Evolutionary conservation across 2,329 filamentous ascomycete species (phyloP), one percentile per base, ranked within the genome.

Genomic region (Harringtonia lauricola): DNA sequence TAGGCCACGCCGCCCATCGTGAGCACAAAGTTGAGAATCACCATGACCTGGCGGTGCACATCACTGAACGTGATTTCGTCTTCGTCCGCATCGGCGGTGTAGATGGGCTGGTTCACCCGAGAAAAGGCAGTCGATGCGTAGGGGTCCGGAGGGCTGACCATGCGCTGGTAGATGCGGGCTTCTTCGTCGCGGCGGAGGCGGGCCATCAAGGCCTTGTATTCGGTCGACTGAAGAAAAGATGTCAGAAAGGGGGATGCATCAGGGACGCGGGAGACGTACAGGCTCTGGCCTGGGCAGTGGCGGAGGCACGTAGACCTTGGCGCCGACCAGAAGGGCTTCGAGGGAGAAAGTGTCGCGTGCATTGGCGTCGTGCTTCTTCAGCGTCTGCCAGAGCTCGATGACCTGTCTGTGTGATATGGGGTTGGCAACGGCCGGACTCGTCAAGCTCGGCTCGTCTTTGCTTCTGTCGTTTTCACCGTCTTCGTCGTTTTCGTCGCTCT

Each of bases 1-100:
- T 74, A 79, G 3, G 79, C 83, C 41, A 83, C 84, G 36, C 89
- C 86, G 3, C 90, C 66, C 42, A 95, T 84, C 41, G 86, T 94
- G 42, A 95, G 71, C 33, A 95, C 65, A 41, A 96, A 87, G 60
- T 96, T 98, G 55, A 94, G 72, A 41, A 96, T 87, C 8, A 96
- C 69, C 35, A 84, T 80, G 45, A 92, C 65, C 55, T 92, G 86
- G n/a, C 84, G 72, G 58, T 90, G 83, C 2, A 92, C 70, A 47
- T 92, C 85, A 30, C 75, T 72, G 50, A 80, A 81, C 3, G 79
- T 81, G 3, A 83, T 65, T 50, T 76, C 66, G 13, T 26, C 36
- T 45, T 71, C 70, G 51, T 62, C 64, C 7, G 67, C 55, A 46
- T 73, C 73, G 22, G 63, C 61, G 17, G 62, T 57, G 34, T 59